A percentile compares a stretch with the other conserved stretches of the same genome.
Conservation (phyloP, 139 green algal species). For the Chlamydomonas incerta region DNA sequence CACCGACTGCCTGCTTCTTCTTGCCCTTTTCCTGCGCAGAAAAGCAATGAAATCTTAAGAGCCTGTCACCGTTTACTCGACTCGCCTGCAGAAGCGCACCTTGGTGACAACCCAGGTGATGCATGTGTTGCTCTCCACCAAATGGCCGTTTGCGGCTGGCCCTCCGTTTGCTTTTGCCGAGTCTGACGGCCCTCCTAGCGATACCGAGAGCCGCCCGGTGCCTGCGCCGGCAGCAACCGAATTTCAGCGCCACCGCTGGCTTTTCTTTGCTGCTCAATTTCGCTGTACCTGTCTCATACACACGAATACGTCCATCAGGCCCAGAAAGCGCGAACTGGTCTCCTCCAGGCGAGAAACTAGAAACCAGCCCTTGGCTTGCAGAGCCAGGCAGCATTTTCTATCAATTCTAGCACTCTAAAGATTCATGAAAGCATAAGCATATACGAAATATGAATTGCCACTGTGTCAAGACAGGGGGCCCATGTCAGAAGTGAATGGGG, state of each 20-base stretch:
- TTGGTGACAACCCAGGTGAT: slow-evolving; percentile 44
- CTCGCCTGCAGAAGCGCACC: not conserved
- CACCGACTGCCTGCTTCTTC: slow-evolving; percentile 37
- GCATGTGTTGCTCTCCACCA: slow-evolving; percentile 51
- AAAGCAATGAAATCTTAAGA: not conserved
- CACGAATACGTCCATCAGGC: slow-evolving; percentile 43
- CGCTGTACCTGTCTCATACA: slow-evolving; percentile 46
- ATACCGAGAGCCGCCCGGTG: slow-evolving; percentile 29
- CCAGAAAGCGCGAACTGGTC: slow-evolving; percentile 45
- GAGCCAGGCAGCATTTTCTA: slow-evolving; percentile 21
- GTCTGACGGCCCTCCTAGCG: slow-evolving; percentile 3
- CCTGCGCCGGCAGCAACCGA: slow-evolving; percentile 15
- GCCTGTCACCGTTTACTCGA: too few species aligned
- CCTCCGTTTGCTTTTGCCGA: slow-evolving; percentile 22
- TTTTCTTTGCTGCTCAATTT: not conserved
- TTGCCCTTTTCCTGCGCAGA: slow-evolving; percentile 17
- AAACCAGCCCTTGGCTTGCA: not conserved
- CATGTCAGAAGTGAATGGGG: too few species aligned
- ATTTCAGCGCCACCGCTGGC: not conserved
- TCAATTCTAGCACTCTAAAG: not conserved
- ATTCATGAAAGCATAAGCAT: too few species aligned
- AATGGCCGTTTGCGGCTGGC: slow-evolving; percentile 36
- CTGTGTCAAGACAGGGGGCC: too few species aligned
- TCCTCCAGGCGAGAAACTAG: slow-evolving; percentile 24
- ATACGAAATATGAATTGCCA: too few species aligned